Percentiles rank a stretch among this genome's conserved stretches.
These are phyloP conservation scores for Primulina huaijiensis DNA, from an alignment of 257 asterid genomes.

Conservation along the genomic window DNA sequence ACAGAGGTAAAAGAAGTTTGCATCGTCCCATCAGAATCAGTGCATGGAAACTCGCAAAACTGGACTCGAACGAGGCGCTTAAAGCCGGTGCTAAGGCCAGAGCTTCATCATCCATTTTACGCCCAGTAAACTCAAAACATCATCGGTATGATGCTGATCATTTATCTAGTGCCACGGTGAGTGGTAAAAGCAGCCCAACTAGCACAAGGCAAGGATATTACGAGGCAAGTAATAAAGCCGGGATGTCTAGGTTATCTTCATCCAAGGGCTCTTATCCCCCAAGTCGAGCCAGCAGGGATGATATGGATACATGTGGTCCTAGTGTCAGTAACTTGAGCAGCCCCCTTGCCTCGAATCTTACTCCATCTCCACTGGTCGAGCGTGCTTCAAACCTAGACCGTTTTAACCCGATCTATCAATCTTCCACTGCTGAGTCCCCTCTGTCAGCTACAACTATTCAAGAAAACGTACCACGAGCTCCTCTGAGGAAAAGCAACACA, in stretches of 20 bases:
- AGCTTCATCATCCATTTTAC: slow-evolving; percentile 87
- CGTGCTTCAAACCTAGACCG: slow-evolving; percentile 47
- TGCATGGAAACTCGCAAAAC: slow-evolving; percentile 93
- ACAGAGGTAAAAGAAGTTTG: slow-evolving; percentile 55
- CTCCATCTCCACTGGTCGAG: slow-evolving; percentile 48
- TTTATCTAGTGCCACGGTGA: slow-evolving; percentile 56
- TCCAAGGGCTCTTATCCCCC: slow-evolving; percentile 75
- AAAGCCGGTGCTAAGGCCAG: slow-evolving; percentile 93
- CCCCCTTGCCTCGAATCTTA: slow-evolving; percentile 58
- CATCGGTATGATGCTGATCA: slow-evolving; percentile 56
- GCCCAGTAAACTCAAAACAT: slow-evolving; percentile 61
- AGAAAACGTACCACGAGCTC: slow-evolving; percentile 22
- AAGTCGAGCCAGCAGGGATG: slow-evolving; percentile 78
- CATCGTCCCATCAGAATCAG: slow-evolving; percentile 83
- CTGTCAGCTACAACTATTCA: slow-evolving; percentile 33
- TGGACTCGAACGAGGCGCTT: slow-evolving; percentile 78
- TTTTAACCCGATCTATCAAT: slow-evolving; percentile 63
- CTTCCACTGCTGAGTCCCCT: slow-evolving; percentile 56
- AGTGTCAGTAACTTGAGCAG: slow-evolving; percentile 82
- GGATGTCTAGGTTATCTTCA: slow-evolving; percentile 59
- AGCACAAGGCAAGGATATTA: slow-evolving; percentile 63
- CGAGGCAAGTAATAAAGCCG: slow-evolving; percentile 45
- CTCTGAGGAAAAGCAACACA: slow-evolving; percentile 35
- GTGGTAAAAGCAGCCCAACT: slow-evolving; percentile 69
- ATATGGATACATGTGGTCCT: slow-evolving; percentile 61